Percentiles rank a stretch among this genome's conserved stretches.
Conservation (phyloP, 202 grass and related monocot genomes). For the Panicum hallii region DNA sequence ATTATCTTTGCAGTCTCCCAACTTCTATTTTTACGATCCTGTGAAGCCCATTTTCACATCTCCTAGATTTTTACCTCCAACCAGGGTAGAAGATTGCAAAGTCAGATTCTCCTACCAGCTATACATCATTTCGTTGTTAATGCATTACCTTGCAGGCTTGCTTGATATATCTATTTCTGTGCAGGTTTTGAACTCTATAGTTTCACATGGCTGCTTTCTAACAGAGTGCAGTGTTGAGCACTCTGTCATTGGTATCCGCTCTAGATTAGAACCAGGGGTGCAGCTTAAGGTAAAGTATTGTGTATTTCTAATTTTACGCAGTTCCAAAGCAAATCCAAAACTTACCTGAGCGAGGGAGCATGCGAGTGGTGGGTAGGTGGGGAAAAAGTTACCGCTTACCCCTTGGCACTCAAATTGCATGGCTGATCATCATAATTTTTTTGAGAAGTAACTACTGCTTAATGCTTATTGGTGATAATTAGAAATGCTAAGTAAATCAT, state of each 20-base stretch:
- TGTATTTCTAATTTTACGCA: neutral
- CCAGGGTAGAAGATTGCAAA: slow-evolving; percentile 74
- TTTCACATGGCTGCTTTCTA: slow-evolving; percentile 84
- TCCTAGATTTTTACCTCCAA: slow-evolving; percentile 78
- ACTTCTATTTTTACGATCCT: slow-evolving; percentile 83
- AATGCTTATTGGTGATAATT: neutral
- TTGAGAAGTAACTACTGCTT: neutral
- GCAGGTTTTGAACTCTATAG: slow-evolving; percentile 76
- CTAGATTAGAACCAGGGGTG: slow-evolving; percentile 67
- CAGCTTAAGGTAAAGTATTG: slow-evolving; percentile 65
- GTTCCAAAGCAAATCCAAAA: neutral
- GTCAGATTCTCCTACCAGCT: slow-evolving; percentile 36
- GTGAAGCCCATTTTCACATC: slow-evolving; percentile 76
- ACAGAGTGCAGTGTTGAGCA: slow-evolving; percentile 72
- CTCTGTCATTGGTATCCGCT: slow-evolving; percentile 76
- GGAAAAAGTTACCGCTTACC: neutral
- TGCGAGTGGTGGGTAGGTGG: neutral
- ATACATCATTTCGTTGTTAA: neutral
- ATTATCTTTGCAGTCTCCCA: slow-evolving; percentile 55
- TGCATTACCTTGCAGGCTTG: slow-evolving; percentile 14
- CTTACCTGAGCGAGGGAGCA: neutral
- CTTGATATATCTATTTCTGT: slow-evolving; percentile 26
- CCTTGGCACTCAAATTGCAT: neutral
- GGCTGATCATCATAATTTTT: neutral
- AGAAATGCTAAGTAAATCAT: neutral